These are phyloP conservation scores for Apiotrichum laibachii DNA, from an alignment of 1,284 basidiomycete genomes.

Conservation along the genomic window DNA sequence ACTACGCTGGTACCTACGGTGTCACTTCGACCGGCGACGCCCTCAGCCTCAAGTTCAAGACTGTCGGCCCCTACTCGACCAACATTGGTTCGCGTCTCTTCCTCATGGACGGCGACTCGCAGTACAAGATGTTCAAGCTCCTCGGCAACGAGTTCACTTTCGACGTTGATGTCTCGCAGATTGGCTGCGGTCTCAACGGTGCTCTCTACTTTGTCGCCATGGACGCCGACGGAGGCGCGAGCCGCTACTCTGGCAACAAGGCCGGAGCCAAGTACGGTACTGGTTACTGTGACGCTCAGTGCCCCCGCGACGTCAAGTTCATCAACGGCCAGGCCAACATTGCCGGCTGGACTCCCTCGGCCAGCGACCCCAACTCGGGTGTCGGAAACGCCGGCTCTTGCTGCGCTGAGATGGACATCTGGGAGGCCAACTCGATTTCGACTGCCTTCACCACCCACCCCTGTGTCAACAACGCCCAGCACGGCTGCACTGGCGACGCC, in stretches of 20 bases:
- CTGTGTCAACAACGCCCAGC: neutral
- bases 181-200: conserved; percentile 5
- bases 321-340: conserved; percentile 5
- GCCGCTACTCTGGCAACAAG: conserved; percentile 4
- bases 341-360: neutral
- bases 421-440: conserved; percentile 1
- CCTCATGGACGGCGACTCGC: conserved; percentile 1
- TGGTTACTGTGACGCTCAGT: conserved; percentile 6
- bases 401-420: conserved; percentile 5
- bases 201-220: conserved; percentile 7
- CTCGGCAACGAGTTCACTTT: conserved; percentile 8
- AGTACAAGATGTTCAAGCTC: conserved; percentile 8
- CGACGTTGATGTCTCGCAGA: conserved; percentile 3
- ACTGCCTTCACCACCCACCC: conserved; percentile 3
- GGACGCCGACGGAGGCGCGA: conserved; percentile 1
- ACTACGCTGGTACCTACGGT: conserved; percentile 4
- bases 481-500: neutral
- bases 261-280: conserved; percentile 6
- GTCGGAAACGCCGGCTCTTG: neutral
- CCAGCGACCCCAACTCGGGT: conserved; percentile 1
- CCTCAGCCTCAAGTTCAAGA: conserved; percentile 1
- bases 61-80: conserved; percentile 1
- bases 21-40: neutral
- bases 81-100: conserved; percentile 5
- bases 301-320: conserved; percentile 5